These are phyloP conservation scores for Triglochin maritima DNA, from an alignment of 106 monocot species.

Conservation along the genomic window DNA sequence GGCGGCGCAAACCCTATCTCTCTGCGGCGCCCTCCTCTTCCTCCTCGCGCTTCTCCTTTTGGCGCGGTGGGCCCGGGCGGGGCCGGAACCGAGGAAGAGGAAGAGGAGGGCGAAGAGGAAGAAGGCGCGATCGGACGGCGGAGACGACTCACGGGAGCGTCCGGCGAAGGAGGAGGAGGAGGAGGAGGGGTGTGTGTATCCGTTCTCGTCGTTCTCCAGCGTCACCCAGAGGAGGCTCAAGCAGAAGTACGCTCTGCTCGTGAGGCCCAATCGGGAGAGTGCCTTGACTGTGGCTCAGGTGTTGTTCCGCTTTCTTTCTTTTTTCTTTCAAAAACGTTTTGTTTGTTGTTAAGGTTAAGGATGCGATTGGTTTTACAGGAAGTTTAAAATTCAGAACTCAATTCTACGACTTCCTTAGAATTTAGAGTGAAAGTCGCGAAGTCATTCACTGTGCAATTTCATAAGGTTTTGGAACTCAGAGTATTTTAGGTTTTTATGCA, in stretches of 20 bases:
- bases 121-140: constrained; percentile 1
- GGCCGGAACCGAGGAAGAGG: constrained; percentile 26
- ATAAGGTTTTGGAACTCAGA: too few relatives aligned
- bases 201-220: constrained; percentile 43
- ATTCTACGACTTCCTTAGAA: too few relatives aligned
- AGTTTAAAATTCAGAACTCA: too few relatives aligned
- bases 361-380: not conserved
- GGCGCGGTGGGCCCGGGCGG: constrained; percentile 4
- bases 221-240: constrained; percentile 58
- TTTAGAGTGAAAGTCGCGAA: too few relatives aligned
- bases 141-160: constrained; percentile 1
- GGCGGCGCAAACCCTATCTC: too few relatives aligned
- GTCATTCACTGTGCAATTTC: too few relatives aligned
- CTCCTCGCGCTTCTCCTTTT: too few relatives aligned
- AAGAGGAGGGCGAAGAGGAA: constrained; percentile 14
- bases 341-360: not conserved
- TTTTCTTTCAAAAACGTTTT: not conserved
- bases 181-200: constrained; percentile 20
- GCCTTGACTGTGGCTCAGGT: constrained; percentile 47
- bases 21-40: too few relatives aligned
- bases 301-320: too few relatives aligned
- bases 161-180: not conserved
- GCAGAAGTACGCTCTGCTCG: constrained; percentile 45
- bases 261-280: constrained; percentile 35
- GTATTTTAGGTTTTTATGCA: too few relatives aligned